Conservation (phyloP, 352 stramenopile genomes). For the Phytophthora parvispora region DNA sequence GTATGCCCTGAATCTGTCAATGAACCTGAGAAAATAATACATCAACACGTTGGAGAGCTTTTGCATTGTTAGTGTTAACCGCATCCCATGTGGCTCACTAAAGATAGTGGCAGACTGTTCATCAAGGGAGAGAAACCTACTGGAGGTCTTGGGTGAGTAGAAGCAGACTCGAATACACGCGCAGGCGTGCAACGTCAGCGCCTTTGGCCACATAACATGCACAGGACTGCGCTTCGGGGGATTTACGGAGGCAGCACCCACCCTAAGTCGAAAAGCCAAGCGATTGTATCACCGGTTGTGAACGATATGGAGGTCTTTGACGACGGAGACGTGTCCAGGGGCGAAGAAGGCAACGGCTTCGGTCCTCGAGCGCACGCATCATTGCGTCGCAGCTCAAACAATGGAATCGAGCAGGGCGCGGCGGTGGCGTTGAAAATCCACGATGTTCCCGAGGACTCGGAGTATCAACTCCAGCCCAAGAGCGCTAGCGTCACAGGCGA, state of each 20-base stretch:
- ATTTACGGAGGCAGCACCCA: conserved; percentile 49
- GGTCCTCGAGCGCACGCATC: conserved; percentile 10
- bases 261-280: conserved; percentile 56
- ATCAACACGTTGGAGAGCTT: background rate
- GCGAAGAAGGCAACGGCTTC: conserved; percentile 38
- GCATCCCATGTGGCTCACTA: conserved; percentile 18
- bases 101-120: conserved; percentile 22
- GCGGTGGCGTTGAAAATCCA: conserved; percentile 40
- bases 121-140: conserved; percentile 17
- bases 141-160: background rate
- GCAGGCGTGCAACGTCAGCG: conserved; percentile 3
- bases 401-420: conserved; percentile 14
- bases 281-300: conserved; percentile 61
- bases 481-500: conserved; percentile 14
- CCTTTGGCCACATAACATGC: conserved; percentile 34
- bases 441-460: conserved; percentile 25
- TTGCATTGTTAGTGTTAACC: background rate
- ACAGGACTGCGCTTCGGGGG: conserved; percentile 46
- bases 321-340: conserved; percentile 26
- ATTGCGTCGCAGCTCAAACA: conserved; percentile 19
- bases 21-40: conserved; percentile 8
- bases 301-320: conserved; percentile 41
- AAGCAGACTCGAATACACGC: background rate
- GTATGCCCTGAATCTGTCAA: conserved; percentile 9
- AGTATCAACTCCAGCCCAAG: conserved; percentile 41